Evolutionary conservation across 805 yeast species (phyloP), one percentile per base, ranked within the genome.

Genomic region (Yamadazyma olivae): DNA sequence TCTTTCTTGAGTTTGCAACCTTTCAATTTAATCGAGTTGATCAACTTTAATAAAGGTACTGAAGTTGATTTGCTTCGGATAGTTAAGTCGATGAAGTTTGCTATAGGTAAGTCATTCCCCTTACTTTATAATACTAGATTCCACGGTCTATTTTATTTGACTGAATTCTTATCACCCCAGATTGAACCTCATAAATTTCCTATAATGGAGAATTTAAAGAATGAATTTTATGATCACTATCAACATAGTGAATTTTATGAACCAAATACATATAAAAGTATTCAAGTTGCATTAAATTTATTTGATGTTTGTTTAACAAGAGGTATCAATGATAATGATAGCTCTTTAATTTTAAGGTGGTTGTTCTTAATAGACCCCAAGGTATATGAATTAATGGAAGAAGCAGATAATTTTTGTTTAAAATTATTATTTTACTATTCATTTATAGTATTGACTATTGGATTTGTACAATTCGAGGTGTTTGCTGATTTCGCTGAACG

Each of bases 311-410:
- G 39, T 27, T 16, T 35, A 2, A 15, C 33, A 14, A 18, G 35
- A 30, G 27, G 22, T 7, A 26, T 23, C 3, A 19, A 30, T 3
- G 35, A 30, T 7, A 20, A 30, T 12, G 10, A n/a, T 3, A 54
- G 57, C 5, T 28, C 51, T 10, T 57, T 61, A 3, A 28, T 61
- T n/a, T 56, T 46, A 40, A 42, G 55, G 33, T 57, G 62, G 55
- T 35, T 59, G 9, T 47, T 55, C 12, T 17, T 53, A 17, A 15
- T 56, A 4, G 38, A 38, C 5, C 34, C 34, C 3, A 40, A 41
- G 6, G 49, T 53, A 18, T 45, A 48, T 12, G 50, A 35, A 5
- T 25, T 47, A 36, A 39, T 55, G 5, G 44, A 54, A 17, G 28
- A 43, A 10, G 35, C 46, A 28, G 48, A 41, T 27, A 31, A 32